These are phyloP conservation scores for Talaromyces sp. DNA, from an alignment of 2,329 filamentous ascomycete species.

Conservation along the genomic window DNA sequence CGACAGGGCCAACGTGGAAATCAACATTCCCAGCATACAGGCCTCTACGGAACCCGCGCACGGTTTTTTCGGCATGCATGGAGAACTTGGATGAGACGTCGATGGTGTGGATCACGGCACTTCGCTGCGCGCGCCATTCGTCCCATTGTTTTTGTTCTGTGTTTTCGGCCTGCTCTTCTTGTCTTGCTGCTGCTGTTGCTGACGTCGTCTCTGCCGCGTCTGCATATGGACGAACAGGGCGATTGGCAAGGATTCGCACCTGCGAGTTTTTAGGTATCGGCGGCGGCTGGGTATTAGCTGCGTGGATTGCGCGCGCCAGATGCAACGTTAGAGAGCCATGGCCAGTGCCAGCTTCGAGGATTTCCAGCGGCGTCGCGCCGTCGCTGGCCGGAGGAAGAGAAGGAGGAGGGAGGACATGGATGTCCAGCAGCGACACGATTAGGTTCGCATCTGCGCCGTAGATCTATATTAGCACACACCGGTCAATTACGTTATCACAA, in stretches of 20 bases:
- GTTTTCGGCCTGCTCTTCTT: conserved; percentile 14
- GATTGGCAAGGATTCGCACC: conserved; percentile 25
- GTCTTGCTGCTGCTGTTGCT: conserved; percentile 1
- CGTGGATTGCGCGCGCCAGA: conserved; percentile 70
- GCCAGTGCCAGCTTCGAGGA: conserved; percentile 81
- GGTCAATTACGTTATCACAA: background rate
- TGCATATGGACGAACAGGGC: conserved; percentile 16
- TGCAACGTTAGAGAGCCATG: conserved; percentile 75
- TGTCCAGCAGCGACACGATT: conserved; percentile 71
- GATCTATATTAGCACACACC: conserved; percentile 43
- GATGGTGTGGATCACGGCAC: conserved; percentile 70
- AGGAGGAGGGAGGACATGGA: conserved; percentile 53
- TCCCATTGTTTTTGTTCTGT: conserved; percentile 36
- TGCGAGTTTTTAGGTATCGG: conserved; percentile 34
- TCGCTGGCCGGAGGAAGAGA: conserved; percentile 25
- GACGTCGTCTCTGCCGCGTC: conserved; percentile 15
- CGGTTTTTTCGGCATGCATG: conserved; percentile 58
- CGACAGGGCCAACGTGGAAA: conserved; percentile 66
- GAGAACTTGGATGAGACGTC: conserved; percentile 63
- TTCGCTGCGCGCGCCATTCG: conserved; percentile 47
- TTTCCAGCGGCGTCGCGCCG: conserved; percentile 55
- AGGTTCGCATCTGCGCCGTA: conserved; percentile 72
- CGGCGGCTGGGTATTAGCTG: conserved; percentile 58
- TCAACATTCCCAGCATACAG: conserved; percentile 67
- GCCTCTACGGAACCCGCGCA: conserved; percentile 64